Evolutionary conservation across 441 rosid genomes (phyloP).

Genomic region (Biscutella laevigata): DNA sequence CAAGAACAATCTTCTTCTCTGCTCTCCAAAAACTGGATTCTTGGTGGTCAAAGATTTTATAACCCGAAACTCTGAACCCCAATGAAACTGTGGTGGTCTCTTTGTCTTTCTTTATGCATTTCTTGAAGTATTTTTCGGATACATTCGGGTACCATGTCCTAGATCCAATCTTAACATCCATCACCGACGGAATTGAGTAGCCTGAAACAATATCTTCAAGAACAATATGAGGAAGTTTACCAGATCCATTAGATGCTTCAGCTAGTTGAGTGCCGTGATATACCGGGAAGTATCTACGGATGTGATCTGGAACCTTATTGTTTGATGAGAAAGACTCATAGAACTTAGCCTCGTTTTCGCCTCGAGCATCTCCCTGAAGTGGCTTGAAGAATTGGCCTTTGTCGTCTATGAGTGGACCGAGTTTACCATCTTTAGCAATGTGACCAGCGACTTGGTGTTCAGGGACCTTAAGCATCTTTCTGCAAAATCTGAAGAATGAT

Average conservation of each 20-base stretch:
- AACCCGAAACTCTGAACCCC: conserved; percentile 81
- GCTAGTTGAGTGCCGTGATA: conserved; percentile 55
- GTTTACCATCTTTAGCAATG: conserved; percentile 46
- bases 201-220: conserved; percentile 53
- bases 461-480: conserved; percentile 62
- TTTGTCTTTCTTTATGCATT: conserved; percentile 59
- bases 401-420: conserved; percentile 75
- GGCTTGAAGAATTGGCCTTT: conserved; percentile 83
- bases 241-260: conserved; percentile 84
- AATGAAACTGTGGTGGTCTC: conserved; percentile 41
- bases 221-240: conserved; percentile 41
- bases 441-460: conserved; percentile 98
- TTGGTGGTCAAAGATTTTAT: conserved; percentile 36
- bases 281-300: conserved; percentile 52
- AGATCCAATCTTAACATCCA: conserved; percentile 87
- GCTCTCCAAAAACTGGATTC: conserved; percentile 61
- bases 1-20: conserved; percentile 40
- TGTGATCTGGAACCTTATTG: conserved; percentile 48
- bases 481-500: conserved; percentile 6
- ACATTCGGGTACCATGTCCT: conserved; percentile 88
- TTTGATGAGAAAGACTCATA: conserved; percentile 52
- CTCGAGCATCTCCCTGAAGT: conserved; percentile 66
- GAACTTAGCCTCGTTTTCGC: conserved; percentile 52
- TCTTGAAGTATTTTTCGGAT: conserved; percentile 52
- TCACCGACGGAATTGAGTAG: conserved; percentile 42